Evolutionary conservation across 140 eudicot species (phyloP).

Genomic region (Oenanthe javanica): DNA sequence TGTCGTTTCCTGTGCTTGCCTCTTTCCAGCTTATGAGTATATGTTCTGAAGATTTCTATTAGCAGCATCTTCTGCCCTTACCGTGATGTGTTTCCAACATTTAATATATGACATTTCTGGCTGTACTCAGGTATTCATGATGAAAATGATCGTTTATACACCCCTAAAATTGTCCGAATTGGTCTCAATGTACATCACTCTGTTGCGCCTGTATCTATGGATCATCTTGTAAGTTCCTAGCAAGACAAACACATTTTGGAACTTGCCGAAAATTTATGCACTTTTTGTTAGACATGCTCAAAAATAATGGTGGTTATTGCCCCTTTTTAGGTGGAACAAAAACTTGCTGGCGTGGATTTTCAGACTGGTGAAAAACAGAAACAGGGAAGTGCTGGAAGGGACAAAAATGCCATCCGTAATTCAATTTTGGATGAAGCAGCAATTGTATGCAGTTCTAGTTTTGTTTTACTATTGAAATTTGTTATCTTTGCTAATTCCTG

Average conservation of each 20-base stretch:
- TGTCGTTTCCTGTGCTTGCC: neutral
- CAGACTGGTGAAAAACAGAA: slow-evolving; percentile 78
- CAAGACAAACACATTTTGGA: neutral
- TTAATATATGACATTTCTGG: slow-evolving; percentile 7
- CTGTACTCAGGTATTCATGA: slow-evolving; percentile 78
- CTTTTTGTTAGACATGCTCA: neutral
- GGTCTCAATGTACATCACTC: slow-evolving; percentile 95
- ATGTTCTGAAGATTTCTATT: neutral
- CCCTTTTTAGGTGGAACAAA: slow-evolving; percentile 74
- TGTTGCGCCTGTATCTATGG: slow-evolving; percentile 89
- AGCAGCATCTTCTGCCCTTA: neutral
- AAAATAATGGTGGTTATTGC: slow-evolving; percentile 2
- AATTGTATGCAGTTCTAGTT: slow-evolving; percentile 53
- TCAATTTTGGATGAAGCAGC: slow-evolving; percentile 93
- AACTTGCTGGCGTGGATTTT: slow-evolving; percentile 69
- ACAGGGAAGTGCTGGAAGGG: slow-evolving; percentile 71
- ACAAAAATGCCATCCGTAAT: slow-evolving; percentile 73
- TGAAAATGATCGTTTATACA: slow-evolving; percentile 74
- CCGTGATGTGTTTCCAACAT: neutral
- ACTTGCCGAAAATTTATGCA: slow-evolving; percentile 3
- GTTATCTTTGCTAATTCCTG: slow-evolving; percentile 3
- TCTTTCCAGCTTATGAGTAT: neutral
- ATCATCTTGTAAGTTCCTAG: slow-evolving; percentile 63
- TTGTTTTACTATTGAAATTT: neutral
- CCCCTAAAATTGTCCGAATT: slow-evolving; percentile 90